Evolutionary conservation across 208 protist genomes (phyloP), one percentile per base, ranked within the genome.

Genomic region (Wallacemonas sp.): DNA sequence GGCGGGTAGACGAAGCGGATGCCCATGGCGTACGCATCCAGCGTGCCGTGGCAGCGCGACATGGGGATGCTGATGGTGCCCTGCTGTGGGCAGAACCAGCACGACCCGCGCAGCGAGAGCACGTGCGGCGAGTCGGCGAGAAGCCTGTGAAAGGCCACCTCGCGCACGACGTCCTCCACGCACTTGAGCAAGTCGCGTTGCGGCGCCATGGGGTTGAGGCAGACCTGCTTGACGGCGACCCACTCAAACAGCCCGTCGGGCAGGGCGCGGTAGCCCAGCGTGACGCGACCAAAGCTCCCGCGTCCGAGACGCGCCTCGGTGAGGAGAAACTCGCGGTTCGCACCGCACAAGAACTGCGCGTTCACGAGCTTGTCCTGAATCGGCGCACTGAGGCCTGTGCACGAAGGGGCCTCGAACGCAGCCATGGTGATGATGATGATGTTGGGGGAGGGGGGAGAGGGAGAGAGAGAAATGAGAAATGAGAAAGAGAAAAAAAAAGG

Each of bases 201-300:
- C 27, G 12, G 17, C n/a, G 34, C 32, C 2, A 26, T 2, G n/a
- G n/a, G 11, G 1, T 33, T 23, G 33, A 66, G 17, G 46, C 9
- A 1, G 1, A 66, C 23, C 17, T 36, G 16, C 34, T 66, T 66
- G 32, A 56, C 33, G 21, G 61, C 61, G 8, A 66, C 34, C 30
- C 46, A 30, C 38, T 43, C 29, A 16, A 48, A 66, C 2, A 48
- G 43, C 5, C 58, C 46, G 24, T 57, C 46, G 6, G 16, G 43
- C 14, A 32, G 23, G 6, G 34, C 46, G 23, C 29, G 34, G 47
- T 32, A 66, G 19, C 9, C 34, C 19, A 33, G 8, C 14, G 27
- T 26, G 11, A 66, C 61, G 34, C 14, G 4, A 36, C 61, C 61
- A 21, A 57, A 66, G 61, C 61, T 46, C 2, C 61, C 61, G 8